Conservation (phyloP, 257 asterid species). For the Ocimum tenuiflorum region DNA sequence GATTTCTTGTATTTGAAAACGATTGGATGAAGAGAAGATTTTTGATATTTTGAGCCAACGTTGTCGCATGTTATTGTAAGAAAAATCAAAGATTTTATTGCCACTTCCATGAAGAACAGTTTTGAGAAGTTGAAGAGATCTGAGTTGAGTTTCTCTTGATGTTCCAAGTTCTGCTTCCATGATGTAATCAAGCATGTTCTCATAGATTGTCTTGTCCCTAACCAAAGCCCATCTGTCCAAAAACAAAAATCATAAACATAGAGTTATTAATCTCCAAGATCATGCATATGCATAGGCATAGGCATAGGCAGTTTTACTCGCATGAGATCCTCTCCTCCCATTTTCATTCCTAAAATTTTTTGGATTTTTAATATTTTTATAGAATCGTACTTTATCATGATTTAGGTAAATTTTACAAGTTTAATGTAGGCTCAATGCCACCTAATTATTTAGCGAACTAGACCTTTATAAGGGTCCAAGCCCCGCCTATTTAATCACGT, state of each 20-base stretch:
- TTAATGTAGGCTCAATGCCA: too few species aligned
- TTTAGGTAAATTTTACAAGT: too few species aligned
- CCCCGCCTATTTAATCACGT: too few species aligned
- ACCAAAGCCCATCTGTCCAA: conserved; percentile 56
- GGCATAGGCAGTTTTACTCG: too few species aligned
- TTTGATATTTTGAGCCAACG: conserved; percentile 48
- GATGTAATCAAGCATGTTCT: conserved; percentile 32
- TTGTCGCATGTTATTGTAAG: conserved; percentile 35
- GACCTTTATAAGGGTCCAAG: too few species aligned
- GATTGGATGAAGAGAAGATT: conserved; percentile 36
- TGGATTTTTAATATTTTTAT: too few species aligned
- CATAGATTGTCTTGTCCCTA: conserved; percentile 42
- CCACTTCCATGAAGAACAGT: conserved; percentile 32
- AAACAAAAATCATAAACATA: too few species aligned
- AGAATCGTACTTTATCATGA: too few species aligned
- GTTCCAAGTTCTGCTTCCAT: conserved; percentile 31
- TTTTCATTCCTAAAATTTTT: too few species aligned
- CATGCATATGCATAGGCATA: too few species aligned
- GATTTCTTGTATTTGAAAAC: conserved; percentile 44
- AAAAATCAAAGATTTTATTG: conserved; percentile 34
- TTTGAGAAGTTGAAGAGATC: conserved; percentile 54
- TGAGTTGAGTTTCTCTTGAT: conserved; percentile 54
- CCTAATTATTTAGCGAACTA: too few species aligned
- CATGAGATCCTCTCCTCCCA: too few species aligned
- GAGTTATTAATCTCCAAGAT: not conserved